These are phyloP conservation scores for Diversispora eburnea DNA, from an alignment of 192 early-diverging fungal species.

Conservation along the genomic window DNA sequence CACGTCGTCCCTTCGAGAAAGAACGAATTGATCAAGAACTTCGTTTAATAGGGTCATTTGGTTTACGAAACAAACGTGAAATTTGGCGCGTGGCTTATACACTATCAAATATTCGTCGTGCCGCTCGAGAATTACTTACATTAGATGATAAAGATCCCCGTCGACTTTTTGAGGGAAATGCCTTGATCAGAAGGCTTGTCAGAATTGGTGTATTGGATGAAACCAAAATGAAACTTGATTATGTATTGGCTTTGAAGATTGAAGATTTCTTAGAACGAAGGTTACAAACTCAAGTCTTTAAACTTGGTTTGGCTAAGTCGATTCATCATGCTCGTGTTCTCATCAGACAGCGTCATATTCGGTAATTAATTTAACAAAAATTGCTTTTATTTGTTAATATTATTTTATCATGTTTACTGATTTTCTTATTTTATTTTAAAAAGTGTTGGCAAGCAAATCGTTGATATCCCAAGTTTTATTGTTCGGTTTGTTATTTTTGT, in stretches of 20 bases:
- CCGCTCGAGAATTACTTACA: conserved; percentile 98
- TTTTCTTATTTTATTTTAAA: conserved; percentile 29
- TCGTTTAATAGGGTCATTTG: conserved; percentile 95
- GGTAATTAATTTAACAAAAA: conserved; percentile 38
- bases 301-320: conserved; percentile 95
- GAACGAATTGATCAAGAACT: conserved; percentile 94
- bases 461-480: conserved; percentile 94
- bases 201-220: conserved; percentile 98
- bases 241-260: conserved; percentile 94
- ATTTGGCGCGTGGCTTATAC: conserved; percentile 96
- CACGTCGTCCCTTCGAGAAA: conserved; percentile 93
- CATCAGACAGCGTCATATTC: conserved; percentile 98
- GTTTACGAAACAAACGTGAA: conserved; percentile 98
- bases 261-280: conserved; percentile 97
- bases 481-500: conserved; percentile 77
- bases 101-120: conserved; percentile 99
- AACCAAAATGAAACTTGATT: conserved; percentile 97
- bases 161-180: conserved; percentile 99
- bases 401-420: not conserved
- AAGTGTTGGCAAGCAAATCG: conserved; percentile 93
- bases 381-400: not conserved
- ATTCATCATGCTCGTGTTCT: conserved; percentile 99
- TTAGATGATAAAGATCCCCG: conserved; percentile 94
- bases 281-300: conserved; percentile 99
- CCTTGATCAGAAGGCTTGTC: conserved; percentile 96